Evolutionary conservation across 75 land plant species (phyloP).

Genomic region (Selaginella moellendorffii): DNA sequence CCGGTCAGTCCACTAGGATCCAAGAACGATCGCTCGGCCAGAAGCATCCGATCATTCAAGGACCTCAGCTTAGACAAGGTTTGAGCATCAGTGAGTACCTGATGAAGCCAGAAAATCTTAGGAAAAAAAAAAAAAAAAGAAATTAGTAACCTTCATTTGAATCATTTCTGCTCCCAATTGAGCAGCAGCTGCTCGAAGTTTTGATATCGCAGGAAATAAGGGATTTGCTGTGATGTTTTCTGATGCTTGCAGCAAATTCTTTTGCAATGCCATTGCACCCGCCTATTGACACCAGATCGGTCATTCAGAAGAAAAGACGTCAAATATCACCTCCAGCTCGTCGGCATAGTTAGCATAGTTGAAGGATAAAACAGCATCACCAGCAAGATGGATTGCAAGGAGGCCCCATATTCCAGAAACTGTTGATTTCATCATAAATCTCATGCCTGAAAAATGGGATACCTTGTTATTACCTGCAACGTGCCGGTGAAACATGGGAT

Average conservation of each 20-base stretch:
- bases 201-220: neutral
- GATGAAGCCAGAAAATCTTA: neutral
- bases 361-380: slow-evolving; percentile 49
- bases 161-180: neutral
- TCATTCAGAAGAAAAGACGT: too few species aligned
- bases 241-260: too few species aligned
- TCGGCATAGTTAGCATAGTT: slow-evolving; percentile 48
- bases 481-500: slow-evolving; percentile 62
- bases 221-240: neutral
- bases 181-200: neutral
- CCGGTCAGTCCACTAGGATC: slow-evolving; percentile 44
- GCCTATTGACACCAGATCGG: slow-evolving; percentile 12
- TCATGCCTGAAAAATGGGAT: neutral
- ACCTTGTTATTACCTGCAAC: slow-evolving; percentile 70
- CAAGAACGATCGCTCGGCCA: slow-evolving; percentile 64
- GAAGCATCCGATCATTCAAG: slow-evolving; percentile 54
- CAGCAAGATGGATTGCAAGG: slow-evolving; percentile 49
- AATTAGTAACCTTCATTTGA: too few species aligned
- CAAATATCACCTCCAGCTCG: slow-evolving; percentile 53
- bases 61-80: too few species aligned
- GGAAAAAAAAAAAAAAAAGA: too few species aligned
- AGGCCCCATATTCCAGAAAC: slow-evolving; percentile 68
- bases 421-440: slow-evolving; percentile 19
- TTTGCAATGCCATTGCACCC: slow-evolving; percentile 21
- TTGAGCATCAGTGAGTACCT: neutral